Percentiles rank a stretch among this genome's conserved stretches.
These are phyloP conservation scores for Fusarium sp. DNA, from an alignment of 2,329 filamentous ascomycete species.

Conservation along the genomic window DNA sequence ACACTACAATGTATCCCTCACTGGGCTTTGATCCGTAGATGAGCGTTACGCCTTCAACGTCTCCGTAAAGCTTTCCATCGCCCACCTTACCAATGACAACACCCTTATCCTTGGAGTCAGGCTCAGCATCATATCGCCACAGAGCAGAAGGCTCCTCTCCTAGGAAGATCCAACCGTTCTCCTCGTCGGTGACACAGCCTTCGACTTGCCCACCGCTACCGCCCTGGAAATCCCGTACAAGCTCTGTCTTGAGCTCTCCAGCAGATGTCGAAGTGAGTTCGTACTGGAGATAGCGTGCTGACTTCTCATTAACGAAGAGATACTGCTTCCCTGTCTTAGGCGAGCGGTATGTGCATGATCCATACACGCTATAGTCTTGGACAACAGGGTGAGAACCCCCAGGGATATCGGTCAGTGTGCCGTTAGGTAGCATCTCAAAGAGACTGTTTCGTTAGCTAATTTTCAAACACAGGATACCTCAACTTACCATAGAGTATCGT, in stretches of 20 bases:
- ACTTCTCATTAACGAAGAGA: slow-evolving; percentile 67
- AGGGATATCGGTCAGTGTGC: slow-evolving; percentile 56
- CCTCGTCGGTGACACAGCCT: slow-evolving; percentile 65
- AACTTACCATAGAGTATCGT: slow-evolving; percentile 65
- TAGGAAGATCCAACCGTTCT: slow-evolving; percentile 63
- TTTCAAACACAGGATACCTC: rapidly evolving
- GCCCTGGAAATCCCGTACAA: slow-evolving; percentile 64
- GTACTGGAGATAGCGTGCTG: slow-evolving; percentile 66
- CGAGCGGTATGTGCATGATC: slow-evolving; percentile 65
- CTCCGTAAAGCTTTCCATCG: slow-evolving; percentile 61
- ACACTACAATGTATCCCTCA: slow-evolving; percentile 64
- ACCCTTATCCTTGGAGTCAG: slow-evolving; percentile 54
- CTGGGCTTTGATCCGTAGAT: slow-evolving; percentile 59
- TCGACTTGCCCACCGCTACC: slow-evolving; percentile 66
- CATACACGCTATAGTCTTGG: slow-evolving; percentile 62
- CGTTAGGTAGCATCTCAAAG: slow-evolving; percentile 62
- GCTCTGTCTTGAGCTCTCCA: slow-evolving; percentile 58
- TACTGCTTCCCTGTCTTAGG: slow-evolving; percentile 61
- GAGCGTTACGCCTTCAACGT: slow-evolving; percentile 66
- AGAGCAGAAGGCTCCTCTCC: slow-evolving; percentile 65
- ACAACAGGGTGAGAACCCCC: slow-evolving; percentile 62
- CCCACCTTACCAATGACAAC: slow-evolving; percentile 57
- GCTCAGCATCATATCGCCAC: slow-evolving; percentile 66
- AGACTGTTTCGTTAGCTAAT: slow-evolving; percentile 52
- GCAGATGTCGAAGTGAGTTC: slow-evolving; percentile 58